Evolutionary conservation across 106 monocot species (phyloP).

Genomic region (Dendrobium officinale): DNA sequence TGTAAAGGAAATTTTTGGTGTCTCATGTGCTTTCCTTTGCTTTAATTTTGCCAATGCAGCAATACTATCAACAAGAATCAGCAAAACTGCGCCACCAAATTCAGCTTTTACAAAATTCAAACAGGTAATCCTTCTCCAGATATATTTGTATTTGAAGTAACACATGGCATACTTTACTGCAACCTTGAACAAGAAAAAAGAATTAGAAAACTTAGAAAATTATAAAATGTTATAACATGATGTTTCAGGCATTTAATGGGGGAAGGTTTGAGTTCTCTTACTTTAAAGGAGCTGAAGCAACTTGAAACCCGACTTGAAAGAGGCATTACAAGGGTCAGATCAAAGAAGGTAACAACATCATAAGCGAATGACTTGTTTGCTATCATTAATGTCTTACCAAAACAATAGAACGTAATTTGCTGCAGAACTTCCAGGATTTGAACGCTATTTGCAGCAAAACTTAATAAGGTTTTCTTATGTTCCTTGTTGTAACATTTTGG

Average conservation of each 20-base stretch:
- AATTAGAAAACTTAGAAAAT: too few relatives aligned
- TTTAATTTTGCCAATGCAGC: conserved; percentile 30
- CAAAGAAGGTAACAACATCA: conserved; percentile 57
- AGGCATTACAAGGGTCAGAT: conserved; percentile 72
- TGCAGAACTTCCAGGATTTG: too few relatives aligned
- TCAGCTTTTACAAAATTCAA: conserved; percentile 56
- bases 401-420: too few relatives aligned
- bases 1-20: neutral
- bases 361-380: neutral
- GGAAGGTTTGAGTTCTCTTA: conserved; percentile 39
- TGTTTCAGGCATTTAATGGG: conserved; percentile 45
- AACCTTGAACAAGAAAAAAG: too few relatives aligned
- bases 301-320: conserved; percentile 77
- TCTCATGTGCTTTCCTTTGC: neutral
- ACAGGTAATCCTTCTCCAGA: conserved; percentile 24
- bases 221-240: neutral
- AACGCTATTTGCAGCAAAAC: too few relatives aligned
- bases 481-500: too few relatives aligned
- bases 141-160: neutral
- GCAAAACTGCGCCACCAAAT: conserved; percentile 66
- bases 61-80: conserved; percentile 80
- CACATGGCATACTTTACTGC: too few relatives aligned
- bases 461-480: too few relatives aligned
- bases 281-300: conserved; percentile 73
- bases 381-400: too few relatives aligned